These are phyloP conservation scores for Pyrenula massariospora DNA, from an alignment of 495 filamentous ascomycete genomes.

Conservation along the genomic window DNA sequence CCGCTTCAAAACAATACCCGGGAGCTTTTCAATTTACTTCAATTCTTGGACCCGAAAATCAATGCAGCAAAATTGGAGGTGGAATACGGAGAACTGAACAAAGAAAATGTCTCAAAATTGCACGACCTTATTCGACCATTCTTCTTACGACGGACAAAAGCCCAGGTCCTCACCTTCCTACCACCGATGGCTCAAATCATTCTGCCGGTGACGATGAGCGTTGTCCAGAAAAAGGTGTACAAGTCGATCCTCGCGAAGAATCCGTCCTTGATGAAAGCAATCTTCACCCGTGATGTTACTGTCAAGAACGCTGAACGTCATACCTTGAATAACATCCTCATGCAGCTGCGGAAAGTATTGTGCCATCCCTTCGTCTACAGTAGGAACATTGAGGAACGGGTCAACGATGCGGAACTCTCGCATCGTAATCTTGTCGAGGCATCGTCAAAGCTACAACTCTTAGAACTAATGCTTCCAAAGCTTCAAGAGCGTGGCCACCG, in stretches of 20 bases:
- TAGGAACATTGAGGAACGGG: constrained; percentile 72
- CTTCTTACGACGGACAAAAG: constrained; percentile 76
- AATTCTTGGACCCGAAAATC: constrained; percentile 68
- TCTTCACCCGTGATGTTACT: constrained; percentile 52
- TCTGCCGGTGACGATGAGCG: constrained; percentile 81
- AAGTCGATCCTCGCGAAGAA: constrained; percentile 88
- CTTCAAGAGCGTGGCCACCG: constrained; percentile 80
- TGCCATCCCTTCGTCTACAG: constrained; percentile 96
- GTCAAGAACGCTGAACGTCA: constrained; percentile 57
- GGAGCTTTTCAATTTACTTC: constrained; percentile 89
- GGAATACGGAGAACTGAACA: constrained; percentile 60
- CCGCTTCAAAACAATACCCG: constrained; percentile 91
- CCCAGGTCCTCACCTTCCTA: constrained; percentile 75
- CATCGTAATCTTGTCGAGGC: constrained; percentile 81
- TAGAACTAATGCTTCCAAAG: constrained; percentile 85
- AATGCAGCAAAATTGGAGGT: constrained; percentile 63
- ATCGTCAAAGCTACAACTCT: constrained; percentile 75
- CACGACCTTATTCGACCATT: constrained; percentile 80
- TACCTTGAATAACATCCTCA: constrained; percentile 82
- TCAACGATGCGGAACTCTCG: constrained; percentile 32
- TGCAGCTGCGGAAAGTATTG: constrained; percentile 89
- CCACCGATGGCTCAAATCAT: constrained; percentile 93
- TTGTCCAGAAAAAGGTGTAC: constrained; percentile 87
- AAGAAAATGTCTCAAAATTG: constrained; percentile 66
- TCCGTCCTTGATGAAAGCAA: constrained; percentile 73